Base-by-base conservation (phyloP, 495 filamentous ascomycete species). In the Lineolata rhizophorae region DNA sequence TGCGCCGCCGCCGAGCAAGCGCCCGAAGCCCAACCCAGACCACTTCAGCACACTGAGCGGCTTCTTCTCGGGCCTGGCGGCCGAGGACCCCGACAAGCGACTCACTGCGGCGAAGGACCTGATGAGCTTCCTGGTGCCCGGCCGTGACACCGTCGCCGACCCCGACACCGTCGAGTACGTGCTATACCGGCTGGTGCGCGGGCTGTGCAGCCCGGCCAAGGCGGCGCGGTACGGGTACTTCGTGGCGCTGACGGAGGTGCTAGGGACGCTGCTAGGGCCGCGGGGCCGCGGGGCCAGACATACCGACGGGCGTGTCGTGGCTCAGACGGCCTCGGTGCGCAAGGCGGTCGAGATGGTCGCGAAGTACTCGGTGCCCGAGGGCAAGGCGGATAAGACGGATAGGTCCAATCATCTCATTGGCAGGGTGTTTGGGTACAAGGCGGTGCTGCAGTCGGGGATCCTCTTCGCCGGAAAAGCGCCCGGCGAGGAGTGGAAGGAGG, bases 151-250 rank as follows among this genome's bases (percentile, higher is more conserved):
- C 6, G n/a, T 25, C n/a, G 22, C 6, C n/a, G 22, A 25, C 22
- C 6, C 32, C 3, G 39, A 51, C 27, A 31, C 30, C 12, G 40
- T 51, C 8, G 44, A 54, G 18, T 38, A 47, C 22, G 48, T 29
- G 17, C 45, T 76, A 21, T 56, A 55, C 37, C 59, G 83, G 20
- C 60, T 97, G 10, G 78, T 93, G 43, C 70, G 78, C 28, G 87
- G 87, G 22, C 65, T 97, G 17, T 80, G 83, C 34, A 93, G 82
- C 46, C 75, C 82, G 27, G 67, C 79, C 15, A 91, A 93, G 55
- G 83, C 78, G 10, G 81, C 85, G 19, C 64, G 87, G 17, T 53
- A 84, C 35, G 87, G 87, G n/a, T 94, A 87, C 47, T 90, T 79
- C 22, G 58, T 93, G 35, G 82, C 85, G 1, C 52, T 95, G 40